phyloP scores from a whole-genome alignment of 2,329 filamentous ascomycete genomes.

The Cytospora schulzeri region DNA sequence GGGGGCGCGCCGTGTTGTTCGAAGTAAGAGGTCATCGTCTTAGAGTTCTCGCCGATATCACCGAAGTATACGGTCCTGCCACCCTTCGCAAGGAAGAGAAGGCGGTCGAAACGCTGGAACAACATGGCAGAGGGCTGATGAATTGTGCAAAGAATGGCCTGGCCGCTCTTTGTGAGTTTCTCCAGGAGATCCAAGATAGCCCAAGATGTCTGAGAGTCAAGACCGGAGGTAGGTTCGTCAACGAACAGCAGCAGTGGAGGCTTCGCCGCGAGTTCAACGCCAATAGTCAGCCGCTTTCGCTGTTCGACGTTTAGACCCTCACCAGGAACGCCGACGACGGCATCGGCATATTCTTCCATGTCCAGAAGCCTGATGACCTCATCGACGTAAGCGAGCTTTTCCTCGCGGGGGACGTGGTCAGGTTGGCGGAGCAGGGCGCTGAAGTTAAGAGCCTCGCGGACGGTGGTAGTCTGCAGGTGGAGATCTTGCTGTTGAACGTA shows the following conservation, averaged over 20 bases:
- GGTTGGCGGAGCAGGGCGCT: constrained; percentile 67
- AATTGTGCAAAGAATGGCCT: constrained; percentile 92
- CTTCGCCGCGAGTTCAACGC: constrained; percentile 93
- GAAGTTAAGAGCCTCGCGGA: constrained; percentile 67
- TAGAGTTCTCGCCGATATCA: constrained; percentile 71
- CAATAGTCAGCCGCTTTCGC: constrained; percentile 49
- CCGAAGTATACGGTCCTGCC: constrained; percentile 79
- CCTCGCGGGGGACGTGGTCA: constrained; percentile 55
- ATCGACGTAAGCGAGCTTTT: constrained; percentile 67
- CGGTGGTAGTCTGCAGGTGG: constrained; percentile 64
- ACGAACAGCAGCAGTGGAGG: constrained; percentile 85
- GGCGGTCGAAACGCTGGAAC: constrained; percentile 82
- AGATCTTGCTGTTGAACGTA: constrained; percentile 72
- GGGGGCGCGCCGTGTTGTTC: constrained; percentile 67
- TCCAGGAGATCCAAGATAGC: constrained; percentile 82
- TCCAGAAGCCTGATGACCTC: constrained; percentile 69
- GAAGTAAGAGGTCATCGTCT: constrained; percentile 72
- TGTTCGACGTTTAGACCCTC: constrained; percentile 53
- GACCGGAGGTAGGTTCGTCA: constrained; percentile 87
- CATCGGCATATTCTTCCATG: constrained; percentile 68
- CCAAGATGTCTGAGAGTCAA: constrained; percentile 90
- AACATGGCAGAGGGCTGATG: constrained; percentile 91
- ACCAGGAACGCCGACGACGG: constrained; percentile 67
- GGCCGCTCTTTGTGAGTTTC: constrained; percentile 82
- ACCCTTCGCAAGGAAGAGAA: constrained; percentile 73